Base-by-base conservation (phyloP, 768 basidiomycete genomes). In the Lanmaoa pseudosensibilis region DNA sequence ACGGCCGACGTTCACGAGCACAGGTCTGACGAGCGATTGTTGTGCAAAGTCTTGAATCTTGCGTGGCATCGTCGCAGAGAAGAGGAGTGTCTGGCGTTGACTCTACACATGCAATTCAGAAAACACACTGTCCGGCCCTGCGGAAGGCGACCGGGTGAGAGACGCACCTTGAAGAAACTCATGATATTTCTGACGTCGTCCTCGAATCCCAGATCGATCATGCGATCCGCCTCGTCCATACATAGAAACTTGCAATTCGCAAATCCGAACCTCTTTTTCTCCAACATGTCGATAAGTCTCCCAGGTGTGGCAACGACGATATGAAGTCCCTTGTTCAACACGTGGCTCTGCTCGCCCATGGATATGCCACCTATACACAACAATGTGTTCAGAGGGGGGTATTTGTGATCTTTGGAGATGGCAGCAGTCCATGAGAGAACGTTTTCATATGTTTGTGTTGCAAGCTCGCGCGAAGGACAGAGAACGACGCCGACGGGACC, bases 21-120 rank as follows among this genome's bases (percentile, higher is more conserved):
- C 82, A 1, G 97, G 97, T 63, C 87, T 85, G 61, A 98, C 91
- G n/a, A 99, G 80, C 0, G 96, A 96, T 68, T 94, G 91, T 60
- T 93, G 91, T 3, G 97, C 97, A 71, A 99, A 99, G 66, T 99
- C 97, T 72, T 98, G 97, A 53, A 99, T 98, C 68, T 98, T 98
- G 50, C 90, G 83, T 5, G 97, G 97, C 97, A 99, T 99, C 1
- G 97, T 99, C 0, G 97, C 97, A 2, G 97, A 99, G 74, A 98
- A 99, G 32, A 99, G 79, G 4, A 98, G 80, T 0, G 97, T 99
- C 74, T 99, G 97, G 4, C 97, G 83, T 81, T 99, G 97, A 59
- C 90, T 84, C 92, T 97, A 56, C 58, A 54, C 25, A 4, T 6
- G 25, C 27, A 50, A 38, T 41, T 54, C 54, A 41, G 53, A 40